Evolutionary conservation across 495 filamentous ascomycete species (phyloP), one percentile per base, ranked within the genome.

Genomic region (Parathielavia hyrcaniae): DNA sequence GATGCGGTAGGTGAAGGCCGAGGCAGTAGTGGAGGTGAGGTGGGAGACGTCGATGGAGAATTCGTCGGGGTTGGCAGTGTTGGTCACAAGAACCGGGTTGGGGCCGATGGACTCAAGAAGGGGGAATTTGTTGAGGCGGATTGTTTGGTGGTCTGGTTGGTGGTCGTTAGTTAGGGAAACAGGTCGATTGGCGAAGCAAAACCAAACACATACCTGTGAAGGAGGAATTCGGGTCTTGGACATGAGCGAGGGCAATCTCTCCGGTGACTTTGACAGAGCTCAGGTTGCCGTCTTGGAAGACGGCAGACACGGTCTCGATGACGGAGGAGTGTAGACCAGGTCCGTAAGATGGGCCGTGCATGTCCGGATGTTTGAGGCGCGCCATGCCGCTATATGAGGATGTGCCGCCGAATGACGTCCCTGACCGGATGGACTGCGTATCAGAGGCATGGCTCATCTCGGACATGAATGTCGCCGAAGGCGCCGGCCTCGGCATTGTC

Each of bases 91-190:
- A 54, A 88, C 83, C 34, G 90, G 89, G 70, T 99, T 99, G 19
- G 91, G 90, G 4, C 91, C 93, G 53, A 99, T 91, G 69, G 91
- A 92, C 62, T 97, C 92, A 13, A 99, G 81, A n/a, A 84, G 78
- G 14, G 83, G 74, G 71, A 96, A 97, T 63, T 96, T 96, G 57
- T 97, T 90, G 19, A 99, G 81, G 26, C 89, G 86, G 63, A 98
- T 86, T 45, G 74, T 84, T 67, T 90, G 78, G 12, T 78, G 72
- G 22, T 76, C 82, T 69, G 32, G 0, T 75, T 12, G 20, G 53
- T 48, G 54, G 61, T 58, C 40, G 46, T 11, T 2, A 30, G 32
- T 40, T 8, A 10, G n/a, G 14, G 3, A 48, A 12, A 6, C 11
- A 23, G 32, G 4, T 26, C 34, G 20, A 14, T 49, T 13, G 10